Conservation (phyloP, 78 protist genomes). For the Dictyostelium purpureum region DNA sequence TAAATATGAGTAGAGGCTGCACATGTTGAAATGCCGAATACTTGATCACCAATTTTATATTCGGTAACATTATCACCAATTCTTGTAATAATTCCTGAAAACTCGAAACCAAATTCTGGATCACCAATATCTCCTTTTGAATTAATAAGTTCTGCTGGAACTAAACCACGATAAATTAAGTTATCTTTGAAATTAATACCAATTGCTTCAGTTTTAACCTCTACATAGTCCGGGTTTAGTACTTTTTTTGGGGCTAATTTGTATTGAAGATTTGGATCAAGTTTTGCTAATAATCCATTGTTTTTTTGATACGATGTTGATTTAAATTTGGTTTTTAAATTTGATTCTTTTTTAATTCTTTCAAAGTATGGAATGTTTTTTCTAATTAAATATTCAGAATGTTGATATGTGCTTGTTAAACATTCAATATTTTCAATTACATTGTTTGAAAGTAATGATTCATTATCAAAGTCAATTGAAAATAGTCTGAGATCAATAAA, state of each 20-base stretch:
- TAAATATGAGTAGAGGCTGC: constrained; percentile 17
- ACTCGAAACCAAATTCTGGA: constrained; percentile 72
- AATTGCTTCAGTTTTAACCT: background rate
- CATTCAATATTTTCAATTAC: background rate
- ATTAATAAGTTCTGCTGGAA: constrained; percentile 39
- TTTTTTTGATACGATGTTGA: background rate
- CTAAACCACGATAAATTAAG: constrained; percentile 7
- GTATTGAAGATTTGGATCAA: background rate
- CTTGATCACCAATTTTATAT: constrained; percentile 49
- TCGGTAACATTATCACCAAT: background rate
- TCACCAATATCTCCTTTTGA: constrained; percentile 46
- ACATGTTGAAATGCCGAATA: constrained; percentile 38
- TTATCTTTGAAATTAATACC: constrained; percentile 72
- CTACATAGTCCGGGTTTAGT: background rate
- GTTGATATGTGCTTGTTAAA: too few relatives aligned
- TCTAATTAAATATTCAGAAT: background rate
- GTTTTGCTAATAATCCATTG: background rate
- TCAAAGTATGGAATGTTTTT: background rate
- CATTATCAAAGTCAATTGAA: constrained; percentile 6
- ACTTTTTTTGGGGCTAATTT: background rate
- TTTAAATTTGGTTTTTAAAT: background rate
- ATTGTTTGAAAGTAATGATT: background rate
- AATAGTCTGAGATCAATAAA: background rate
- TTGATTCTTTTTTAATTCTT: background rate
- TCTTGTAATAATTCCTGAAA: constrained; percentile 60